A percentile compares a stretch with the other conserved stretches of the same genome.
Conservation (phyloP, 164 flowering plant species). For the Saururus chinensis region DNA sequence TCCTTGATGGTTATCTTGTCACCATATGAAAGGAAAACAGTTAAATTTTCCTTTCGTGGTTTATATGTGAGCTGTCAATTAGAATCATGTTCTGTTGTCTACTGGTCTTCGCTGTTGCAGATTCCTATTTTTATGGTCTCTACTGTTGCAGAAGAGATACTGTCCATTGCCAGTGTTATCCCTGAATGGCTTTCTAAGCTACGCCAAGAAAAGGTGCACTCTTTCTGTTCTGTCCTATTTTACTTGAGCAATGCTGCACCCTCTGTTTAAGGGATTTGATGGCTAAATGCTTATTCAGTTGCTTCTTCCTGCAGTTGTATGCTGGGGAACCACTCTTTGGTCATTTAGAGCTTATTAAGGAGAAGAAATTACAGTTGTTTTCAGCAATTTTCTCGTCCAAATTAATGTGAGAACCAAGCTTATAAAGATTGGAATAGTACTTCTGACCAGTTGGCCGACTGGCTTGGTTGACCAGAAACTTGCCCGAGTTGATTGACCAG, state of each 20-base stretch:
- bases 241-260: too few relatives aligned
- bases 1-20: too few relatives aligned
- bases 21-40: too few relatives aligned
- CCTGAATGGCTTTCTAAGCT: constrained; percentile 88
- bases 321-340: constrained; percentile 67
- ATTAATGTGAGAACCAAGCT: constrained; percentile 40
- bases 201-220: constrained; percentile 59
- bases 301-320: constrained; percentile 44
- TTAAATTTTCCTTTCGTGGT: too few relatives aligned
- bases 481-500: not conserved
- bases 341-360: constrained; percentile 50
- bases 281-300: not conserved
- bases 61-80: not conserved
- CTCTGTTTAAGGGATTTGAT: not conserved
- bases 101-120: too few relatives aligned
- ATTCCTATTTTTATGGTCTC: constrained; percentile 77
- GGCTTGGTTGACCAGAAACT: not conserved
- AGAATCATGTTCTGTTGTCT: not conserved
- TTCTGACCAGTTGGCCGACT: not conserved
- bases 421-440: not conserved
- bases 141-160: constrained; percentile 62
- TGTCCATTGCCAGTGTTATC: constrained; percentile 54
- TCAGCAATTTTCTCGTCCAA: constrained; percentile 52
- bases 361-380: constrained; percentile 52
- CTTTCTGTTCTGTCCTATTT: not conserved